Base-by-base conservation (phyloP, 768 basidiomycete genomes). In the Pholiota molesta region DNA sequence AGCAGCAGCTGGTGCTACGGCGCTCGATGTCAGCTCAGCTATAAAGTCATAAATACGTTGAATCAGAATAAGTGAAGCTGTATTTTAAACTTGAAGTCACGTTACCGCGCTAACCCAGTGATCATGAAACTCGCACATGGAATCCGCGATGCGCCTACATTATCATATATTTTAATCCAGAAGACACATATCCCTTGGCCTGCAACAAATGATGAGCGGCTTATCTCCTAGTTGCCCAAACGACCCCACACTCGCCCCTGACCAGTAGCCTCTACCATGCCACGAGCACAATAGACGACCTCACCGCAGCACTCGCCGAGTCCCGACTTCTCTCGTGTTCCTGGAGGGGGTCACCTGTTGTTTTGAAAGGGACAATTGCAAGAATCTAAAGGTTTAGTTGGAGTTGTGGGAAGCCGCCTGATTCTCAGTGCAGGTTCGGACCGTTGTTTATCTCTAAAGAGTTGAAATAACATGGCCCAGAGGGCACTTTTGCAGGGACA, bases 401-500 rank as follows among this genome's bases (percentile, higher is more conserved):
- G 79, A 78, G 37, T 77, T 86, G 57, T 97, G 26, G 92, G 95
- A 76, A 87, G 83, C 62, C 79, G 91, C 59, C 78, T 97, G 64
- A 85, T 89, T 60, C 80, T 96, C 59, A 94, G 94, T 72, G 95
- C 93, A 69, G 94, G 95, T 95, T 69, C 69, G 90, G 80, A 35
- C 29, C 40, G n/a, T 26, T 54, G 60, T 35, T 19, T n/a, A 31
- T 21, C 17, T 19, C 49, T 52, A 31, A 56, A 44, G n/a, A 10
- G 1, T 40, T 59, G 55, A 44, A 56, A 33, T 68, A 28, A 65
- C 16, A 13, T 31, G 17, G n/a, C 33, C n/a, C 54, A 94, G 94
- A 96, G 81, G 73, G 95, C 95, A 5, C 76, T 97, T 51, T 74
- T 97, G 52, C 87, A 91, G 69, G 80, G 89, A 62, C 94, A 96